Conservation (phyloP, 371 early-diverging fungal genomes). For the Rhizopus arrhizus region DNA sequence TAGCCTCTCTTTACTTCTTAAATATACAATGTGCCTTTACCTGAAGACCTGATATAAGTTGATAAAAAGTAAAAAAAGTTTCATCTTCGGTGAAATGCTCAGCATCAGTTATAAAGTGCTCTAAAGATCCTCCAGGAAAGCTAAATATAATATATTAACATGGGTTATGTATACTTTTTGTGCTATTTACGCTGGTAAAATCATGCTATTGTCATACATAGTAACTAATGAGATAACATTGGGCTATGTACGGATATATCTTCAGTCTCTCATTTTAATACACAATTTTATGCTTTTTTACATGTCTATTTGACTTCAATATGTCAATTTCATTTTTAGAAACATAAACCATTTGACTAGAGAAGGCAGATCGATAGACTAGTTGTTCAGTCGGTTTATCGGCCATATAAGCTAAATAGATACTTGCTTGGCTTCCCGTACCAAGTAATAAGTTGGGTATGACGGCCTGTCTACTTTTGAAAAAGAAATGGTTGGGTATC, state of each 20-base stretch:
- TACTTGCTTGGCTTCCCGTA: slow-evolving; percentile 3
- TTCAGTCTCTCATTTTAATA: neutral
- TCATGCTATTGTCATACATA: neutral
- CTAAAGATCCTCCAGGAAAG: slow-evolving; percentile 7
- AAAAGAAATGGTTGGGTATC: neutral
- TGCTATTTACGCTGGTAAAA: slow-evolving; percentile 15
- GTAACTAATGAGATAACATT: slow-evolving; percentile 15
- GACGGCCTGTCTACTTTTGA: neutral
- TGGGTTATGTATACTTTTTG: neutral
- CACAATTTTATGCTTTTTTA: neutral
- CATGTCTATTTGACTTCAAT: slow-evolving; percentile 19
- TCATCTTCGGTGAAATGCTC: neutral
- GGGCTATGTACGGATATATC: slow-evolving; percentile 1
- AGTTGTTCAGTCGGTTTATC: neutral
- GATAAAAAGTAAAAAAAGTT: slow-evolving; percentile 10
- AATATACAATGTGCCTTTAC: neutral
- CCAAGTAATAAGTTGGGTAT: slow-evolving; percentile 2
- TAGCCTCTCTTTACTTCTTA: neutral
- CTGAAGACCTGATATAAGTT: slow-evolving; percentile 11
- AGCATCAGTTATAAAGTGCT: neutral
- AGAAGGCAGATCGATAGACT: slow-evolving; percentile 1
- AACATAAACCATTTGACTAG: neutral
- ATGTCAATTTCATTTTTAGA: slow-evolving; percentile 3
- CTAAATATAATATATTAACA: neutral
- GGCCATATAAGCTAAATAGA: slow-evolving; percentile 10